These are phyloP conservation scores for Peniophora sp. DNA, from an alignment of 1,284 basidiomycete genomes.

Conservation along the genomic window DNA sequence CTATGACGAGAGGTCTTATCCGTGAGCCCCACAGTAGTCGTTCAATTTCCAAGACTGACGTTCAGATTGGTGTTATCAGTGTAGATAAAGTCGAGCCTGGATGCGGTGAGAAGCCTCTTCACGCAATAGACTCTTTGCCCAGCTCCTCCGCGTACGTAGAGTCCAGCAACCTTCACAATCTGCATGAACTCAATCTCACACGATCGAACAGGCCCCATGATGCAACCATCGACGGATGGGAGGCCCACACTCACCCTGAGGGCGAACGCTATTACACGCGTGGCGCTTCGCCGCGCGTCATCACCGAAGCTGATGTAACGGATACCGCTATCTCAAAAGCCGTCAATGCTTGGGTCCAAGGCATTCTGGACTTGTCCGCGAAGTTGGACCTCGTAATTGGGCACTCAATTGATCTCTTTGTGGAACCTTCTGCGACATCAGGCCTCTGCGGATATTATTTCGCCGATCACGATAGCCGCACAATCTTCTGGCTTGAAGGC, in stretches of 20 bases:
- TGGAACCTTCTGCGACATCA: conserved; percentile 39
- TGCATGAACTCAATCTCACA: too few species aligned
- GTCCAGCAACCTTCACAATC: too few species aligned
- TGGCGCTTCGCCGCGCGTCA: conserved; percentile 6
- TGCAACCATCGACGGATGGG: too few species aligned
- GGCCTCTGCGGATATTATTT: conserved; percentile 45
- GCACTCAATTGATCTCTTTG: conserved; percentile 38
- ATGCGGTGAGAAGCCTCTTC: too few species aligned
- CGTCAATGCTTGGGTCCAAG: not conserved
- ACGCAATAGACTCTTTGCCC: too few species aligned
- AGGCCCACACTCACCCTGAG: conserved; percentile 39
- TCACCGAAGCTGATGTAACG: conserved; percentile 4
- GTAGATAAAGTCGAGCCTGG: too few species aligned
- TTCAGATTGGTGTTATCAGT: too few species aligned
- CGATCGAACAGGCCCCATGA: too few species aligned
- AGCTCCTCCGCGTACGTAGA: too few species aligned
- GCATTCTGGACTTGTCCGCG: not conserved
- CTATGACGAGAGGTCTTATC: too few species aligned
- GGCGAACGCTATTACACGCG: conserved; percentile 41
- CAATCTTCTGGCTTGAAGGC: conserved; percentile 44
- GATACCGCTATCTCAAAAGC: not conserved
- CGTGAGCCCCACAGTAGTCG: too few species aligned
- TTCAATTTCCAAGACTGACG: too few species aligned
- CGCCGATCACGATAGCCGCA: conserved; percentile 34
- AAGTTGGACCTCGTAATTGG: conserved; percentile 23